phyloP scores from a whole-genome alignment of 768 basidiomycete species.

The Cantharellus anzutake region DNA sequence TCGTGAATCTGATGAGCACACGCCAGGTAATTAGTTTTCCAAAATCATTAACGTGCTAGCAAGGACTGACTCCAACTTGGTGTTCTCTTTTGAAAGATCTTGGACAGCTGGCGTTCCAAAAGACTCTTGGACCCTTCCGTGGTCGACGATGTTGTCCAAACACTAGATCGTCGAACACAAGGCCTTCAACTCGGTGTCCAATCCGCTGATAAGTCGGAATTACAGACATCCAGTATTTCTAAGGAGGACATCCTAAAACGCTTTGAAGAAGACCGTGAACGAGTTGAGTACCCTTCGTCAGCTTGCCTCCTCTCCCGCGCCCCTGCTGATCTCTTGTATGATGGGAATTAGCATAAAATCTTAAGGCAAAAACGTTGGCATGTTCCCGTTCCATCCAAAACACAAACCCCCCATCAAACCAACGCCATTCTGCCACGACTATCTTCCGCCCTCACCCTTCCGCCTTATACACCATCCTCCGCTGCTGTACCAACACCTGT shows the following conservation, averaged over 20 bases:
- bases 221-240: constrained; percentile 23
- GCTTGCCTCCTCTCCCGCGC: neutral
- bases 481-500: neutral
- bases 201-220: neutral
- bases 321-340: neutral
- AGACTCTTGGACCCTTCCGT: constrained; percentile 63
- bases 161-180: constrained; percentile 31
- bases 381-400: constrained; percentile 10
- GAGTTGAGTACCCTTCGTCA: constrained; percentile 18
- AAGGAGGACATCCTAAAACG: constrained; percentile 58
- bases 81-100: constrained; percentile 31
- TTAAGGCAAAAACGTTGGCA: constrained; percentile 73
- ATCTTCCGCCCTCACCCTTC: neutral
- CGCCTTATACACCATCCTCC: neutral
- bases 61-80: neutral
- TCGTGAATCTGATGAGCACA: constrained; percentile 73
- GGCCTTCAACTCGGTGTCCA: constrained; percentile 3
- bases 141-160: constrained; percentile 47
- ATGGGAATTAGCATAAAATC: constrained; percentile 42
- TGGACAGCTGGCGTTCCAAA: constrained; percentile 82
- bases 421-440: neutral
- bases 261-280: constrained; percentile 82
- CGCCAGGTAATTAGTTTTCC: constrained; percentile 41
- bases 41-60: neutral
- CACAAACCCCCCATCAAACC: neutral